Evolutionary conservation across 495 filamentous ascomycete genomes (phyloP).

Genomic region (Xylaria grammica): DNA sequence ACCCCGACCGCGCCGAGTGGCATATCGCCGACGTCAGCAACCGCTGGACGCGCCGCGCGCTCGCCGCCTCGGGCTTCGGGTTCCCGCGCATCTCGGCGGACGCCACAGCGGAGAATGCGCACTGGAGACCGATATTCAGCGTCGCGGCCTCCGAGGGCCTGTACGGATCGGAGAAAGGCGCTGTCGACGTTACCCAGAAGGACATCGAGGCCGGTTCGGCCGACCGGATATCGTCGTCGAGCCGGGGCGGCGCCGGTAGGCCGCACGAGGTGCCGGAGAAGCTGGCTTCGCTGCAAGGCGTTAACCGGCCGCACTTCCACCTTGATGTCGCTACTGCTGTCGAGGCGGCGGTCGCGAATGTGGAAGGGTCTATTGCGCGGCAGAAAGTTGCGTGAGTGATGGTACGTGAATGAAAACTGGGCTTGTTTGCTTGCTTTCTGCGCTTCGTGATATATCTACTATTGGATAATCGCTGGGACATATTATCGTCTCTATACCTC

Average conservation of each 20-base stretch:
- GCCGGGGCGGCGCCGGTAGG: conserved; percentile 18
- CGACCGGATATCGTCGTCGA: conserved; percentile 30
- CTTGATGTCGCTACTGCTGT: conserved; percentile 79
- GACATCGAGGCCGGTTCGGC: conserved; percentile 22
- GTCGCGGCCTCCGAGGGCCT: conserved; percentile 19
- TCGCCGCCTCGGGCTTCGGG: conserved; percentile 56
- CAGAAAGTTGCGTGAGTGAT: conserved; percentile 8
- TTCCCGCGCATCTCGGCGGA: conserved; percentile 25
- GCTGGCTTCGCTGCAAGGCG: conserved; percentile 47
- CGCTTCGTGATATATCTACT: too few species aligned
- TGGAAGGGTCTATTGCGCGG: conserved; percentile 38
- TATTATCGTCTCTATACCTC: too few species aligned
- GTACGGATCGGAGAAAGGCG: conserved; percentile 2
- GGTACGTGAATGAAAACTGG: too few species aligned
- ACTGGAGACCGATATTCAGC: conserved; percentile 36
- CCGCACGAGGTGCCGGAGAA: not conserved
- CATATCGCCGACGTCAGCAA: conserved; percentile 56
- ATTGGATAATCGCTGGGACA: too few species aligned
- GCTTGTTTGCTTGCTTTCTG: too few species aligned
- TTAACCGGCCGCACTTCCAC: conserved; percentile 61
- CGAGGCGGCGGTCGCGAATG: conserved; percentile 75
- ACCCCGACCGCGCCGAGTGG: conserved; percentile 55
- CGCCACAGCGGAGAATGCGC: conserved; percentile 20
- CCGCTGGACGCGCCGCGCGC: conserved; percentile 55
- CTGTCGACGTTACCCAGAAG: conserved; percentile 27